Evolutionary conservation across 768 basidiomycete species (phyloP).

Genomic region (Omphalotus guepiniiformis): DNA sequence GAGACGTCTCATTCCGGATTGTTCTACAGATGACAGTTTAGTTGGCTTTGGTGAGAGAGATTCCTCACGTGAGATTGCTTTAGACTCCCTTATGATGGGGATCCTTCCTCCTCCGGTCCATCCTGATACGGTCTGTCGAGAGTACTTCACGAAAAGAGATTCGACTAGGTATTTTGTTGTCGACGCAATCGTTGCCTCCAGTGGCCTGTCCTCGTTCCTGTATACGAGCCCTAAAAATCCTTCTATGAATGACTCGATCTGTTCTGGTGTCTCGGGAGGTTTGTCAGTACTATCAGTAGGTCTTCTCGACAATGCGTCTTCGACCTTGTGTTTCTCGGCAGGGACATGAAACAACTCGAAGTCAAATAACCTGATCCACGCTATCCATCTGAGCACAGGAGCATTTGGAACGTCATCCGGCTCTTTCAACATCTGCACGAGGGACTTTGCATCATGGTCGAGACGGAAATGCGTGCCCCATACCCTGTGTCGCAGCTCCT

Average conservation of each 20-base stretch:
- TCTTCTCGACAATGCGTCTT: slow-evolving; percentile 37
- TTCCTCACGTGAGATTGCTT: no score
- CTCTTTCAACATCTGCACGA: slow-evolving; percentile 31
- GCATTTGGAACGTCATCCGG: slow-evolving; percentile 32
- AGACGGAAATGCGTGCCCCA: slow-evolving; percentile 28
- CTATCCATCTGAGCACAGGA: slow-evolving; percentile 34
- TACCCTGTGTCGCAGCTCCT: slow-evolving; percentile 22
- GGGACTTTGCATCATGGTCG: slow-evolving; percentile 31
- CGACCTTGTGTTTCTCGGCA: slow-evolving; percentile 20
- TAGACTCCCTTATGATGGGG: no score
- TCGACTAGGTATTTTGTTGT: neutral
- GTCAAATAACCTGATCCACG: slow-evolving; percentile 29
- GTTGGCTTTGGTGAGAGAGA: no score
- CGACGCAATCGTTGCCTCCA: neutral
- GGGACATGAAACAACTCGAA: slow-evolving; percentile 34
- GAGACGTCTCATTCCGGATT: neutral
- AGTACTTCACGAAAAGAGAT: neutral
- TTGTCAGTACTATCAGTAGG: no score
- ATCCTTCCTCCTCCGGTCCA: neutral
- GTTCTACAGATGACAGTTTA: no score
- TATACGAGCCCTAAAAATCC: no score
- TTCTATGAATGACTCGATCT: no score
- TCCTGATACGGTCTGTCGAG: neutral
- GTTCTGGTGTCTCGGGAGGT: no score
- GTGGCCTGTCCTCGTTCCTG: no score